Evolutionary conservation across 106 monocot species (phyloP).

Genomic region (Amphibolis antarctica): DNA sequence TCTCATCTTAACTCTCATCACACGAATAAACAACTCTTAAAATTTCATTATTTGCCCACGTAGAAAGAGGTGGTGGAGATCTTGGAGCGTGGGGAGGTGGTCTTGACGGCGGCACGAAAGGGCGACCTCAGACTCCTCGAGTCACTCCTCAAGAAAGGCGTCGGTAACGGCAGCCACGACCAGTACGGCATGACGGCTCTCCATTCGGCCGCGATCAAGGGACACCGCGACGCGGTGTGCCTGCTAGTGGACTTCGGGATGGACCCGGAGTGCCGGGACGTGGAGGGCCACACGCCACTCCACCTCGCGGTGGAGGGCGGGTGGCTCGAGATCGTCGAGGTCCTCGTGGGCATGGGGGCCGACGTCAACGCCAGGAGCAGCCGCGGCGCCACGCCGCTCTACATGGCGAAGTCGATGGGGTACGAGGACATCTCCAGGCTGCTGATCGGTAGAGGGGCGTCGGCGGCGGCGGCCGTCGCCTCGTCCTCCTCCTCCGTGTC

Average conservation of each 20-base stretch:
- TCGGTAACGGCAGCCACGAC: slow-evolving; percentile 27
- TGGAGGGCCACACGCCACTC: slow-evolving; percentile 60
- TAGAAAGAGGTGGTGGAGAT: slow-evolving; percentile 54
- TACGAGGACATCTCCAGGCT: slow-evolving; percentile 39
- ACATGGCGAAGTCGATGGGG: slow-evolving; percentile 39
- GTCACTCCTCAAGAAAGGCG: slow-evolving; percentile 38
- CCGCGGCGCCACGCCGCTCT: slow-evolving; percentile 47
- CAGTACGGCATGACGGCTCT: slow-evolving; percentile 64
- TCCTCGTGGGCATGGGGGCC: slow-evolving; percentile 42
- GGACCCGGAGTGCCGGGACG: slow-evolving; percentile 41
- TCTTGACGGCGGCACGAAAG: slow-evolving; percentile 50
- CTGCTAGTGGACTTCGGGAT: slow-evolving; percentile 42
- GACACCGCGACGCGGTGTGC: slow-evolving; percentile 36
- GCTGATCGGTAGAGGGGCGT: slow-evolving; percentile 30
- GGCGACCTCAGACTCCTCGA: slow-evolving; percentile 48
- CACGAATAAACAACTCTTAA: too few species aligned
- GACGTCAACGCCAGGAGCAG: slow-evolving; percentile 39
- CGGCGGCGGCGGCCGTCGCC: slow-evolving; percentile 1
- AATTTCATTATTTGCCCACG: too few species aligned
- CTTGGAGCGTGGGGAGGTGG: slow-evolving; percentile 39
- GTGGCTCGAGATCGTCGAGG: slow-evolving; percentile 34
- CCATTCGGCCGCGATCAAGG: slow-evolving; percentile 55
- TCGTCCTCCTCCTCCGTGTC: slow-evolving; percentile 20
- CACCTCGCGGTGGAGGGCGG: slow-evolving; percentile 64
- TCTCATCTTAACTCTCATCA: too few species aligned